Evolutionary conservation across 805 yeast genomes (phyloP).

Genomic region (Debaryomyces maramus): DNA sequence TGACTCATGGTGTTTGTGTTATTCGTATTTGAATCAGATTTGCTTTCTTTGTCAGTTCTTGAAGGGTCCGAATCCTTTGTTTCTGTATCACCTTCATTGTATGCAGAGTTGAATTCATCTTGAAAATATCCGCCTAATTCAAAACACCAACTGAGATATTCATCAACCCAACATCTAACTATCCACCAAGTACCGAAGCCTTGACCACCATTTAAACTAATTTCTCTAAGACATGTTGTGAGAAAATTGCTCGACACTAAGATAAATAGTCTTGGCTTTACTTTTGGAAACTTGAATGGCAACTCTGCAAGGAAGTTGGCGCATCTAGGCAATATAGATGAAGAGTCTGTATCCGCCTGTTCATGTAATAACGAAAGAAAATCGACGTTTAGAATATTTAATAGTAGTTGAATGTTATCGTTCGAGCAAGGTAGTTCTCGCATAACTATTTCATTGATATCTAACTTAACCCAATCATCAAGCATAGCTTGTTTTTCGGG

Average conservation of each 20-base stretch:
- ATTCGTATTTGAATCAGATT: constrained; percentile 5
- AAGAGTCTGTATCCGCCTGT: constrained; percentile 8
- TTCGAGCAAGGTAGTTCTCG: constrained; percentile 54
- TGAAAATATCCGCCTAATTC: constrained; percentile 59
- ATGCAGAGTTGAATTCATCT: constrained; percentile 20
- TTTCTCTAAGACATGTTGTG: constrained; percentile 61
- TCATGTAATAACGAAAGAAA: constrained; percentile 24
- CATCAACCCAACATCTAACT: constrained; percentile 73
- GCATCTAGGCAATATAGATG: constrained; percentile 25
- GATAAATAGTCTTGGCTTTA: constrained; percentile 56
- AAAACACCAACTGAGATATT: constrained; percentile 65
- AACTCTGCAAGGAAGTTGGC: constrained; percentile 36
- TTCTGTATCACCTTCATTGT: background rate
- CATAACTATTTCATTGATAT: constrained; percentile 43
- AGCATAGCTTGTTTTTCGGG: constrained; percentile 51
- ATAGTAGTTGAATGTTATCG: constrained; percentile 28
- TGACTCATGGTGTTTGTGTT: constrained; percentile 5
- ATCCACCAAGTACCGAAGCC: constrained; percentile 78
- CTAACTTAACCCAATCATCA: constrained; percentile 58
- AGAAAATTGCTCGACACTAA: constrained; percentile 53
- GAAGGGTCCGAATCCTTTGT: background rate
- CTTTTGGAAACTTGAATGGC: constrained; percentile 48
- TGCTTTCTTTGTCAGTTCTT: background rate
- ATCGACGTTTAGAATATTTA: constrained; percentile 35
- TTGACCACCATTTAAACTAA: constrained; percentile 56